Conservation (phyloP, 345 rosid genomes). For the Hibiscus syriacus region DNA sequence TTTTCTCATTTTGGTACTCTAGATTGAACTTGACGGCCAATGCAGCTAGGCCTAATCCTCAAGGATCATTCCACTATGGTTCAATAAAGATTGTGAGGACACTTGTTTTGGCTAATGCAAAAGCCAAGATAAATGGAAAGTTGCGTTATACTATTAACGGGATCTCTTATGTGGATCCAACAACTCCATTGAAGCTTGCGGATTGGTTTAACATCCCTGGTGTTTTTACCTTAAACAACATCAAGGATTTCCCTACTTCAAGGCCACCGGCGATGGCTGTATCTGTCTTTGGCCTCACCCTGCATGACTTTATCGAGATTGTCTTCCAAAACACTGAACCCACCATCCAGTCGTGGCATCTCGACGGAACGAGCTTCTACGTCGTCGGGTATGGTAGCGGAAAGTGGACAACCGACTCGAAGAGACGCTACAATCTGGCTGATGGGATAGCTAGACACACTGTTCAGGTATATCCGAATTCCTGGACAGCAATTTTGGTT, state of each 20-base stretch:
- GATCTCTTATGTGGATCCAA: constrained; percentile 51
- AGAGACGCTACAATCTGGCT: constrained; percentile 50
- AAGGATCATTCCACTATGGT: constrained; percentile 83
- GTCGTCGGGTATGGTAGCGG: constrained; percentile 61
- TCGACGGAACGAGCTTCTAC: constrained; percentile 61
- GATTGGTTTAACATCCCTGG: constrained; percentile 66
- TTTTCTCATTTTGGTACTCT: background rate
- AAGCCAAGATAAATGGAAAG: constrained; percentile 33
- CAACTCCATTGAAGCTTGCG: constrained; percentile 74
- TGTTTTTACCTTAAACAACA: constrained; percentile 48
- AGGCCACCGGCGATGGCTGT: constrained; percentile 29
- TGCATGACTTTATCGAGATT: constrained; percentile 68
- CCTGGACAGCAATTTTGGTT: constrained; percentile 61
- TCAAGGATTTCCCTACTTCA: constrained; percentile 33
- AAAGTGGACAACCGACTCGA: constrained; percentile 39
- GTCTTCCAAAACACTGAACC: constrained; percentile 62
- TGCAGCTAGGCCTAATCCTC: constrained; percentile 95
- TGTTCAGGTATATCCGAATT: constrained; percentile 57
- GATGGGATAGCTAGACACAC: constrained; percentile 64
- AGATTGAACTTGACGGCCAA: constrained; percentile 81
- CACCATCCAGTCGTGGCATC: constrained; percentile 67
- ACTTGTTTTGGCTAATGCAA: constrained; percentile 38
- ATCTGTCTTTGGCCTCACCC: constrained; percentile 33
- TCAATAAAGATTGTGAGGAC: constrained; percentile 31
- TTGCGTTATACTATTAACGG: constrained; percentile 66